Conservation (phyloP, 164 flowering plant species). For the Stephania yunnanensis region DNA sequence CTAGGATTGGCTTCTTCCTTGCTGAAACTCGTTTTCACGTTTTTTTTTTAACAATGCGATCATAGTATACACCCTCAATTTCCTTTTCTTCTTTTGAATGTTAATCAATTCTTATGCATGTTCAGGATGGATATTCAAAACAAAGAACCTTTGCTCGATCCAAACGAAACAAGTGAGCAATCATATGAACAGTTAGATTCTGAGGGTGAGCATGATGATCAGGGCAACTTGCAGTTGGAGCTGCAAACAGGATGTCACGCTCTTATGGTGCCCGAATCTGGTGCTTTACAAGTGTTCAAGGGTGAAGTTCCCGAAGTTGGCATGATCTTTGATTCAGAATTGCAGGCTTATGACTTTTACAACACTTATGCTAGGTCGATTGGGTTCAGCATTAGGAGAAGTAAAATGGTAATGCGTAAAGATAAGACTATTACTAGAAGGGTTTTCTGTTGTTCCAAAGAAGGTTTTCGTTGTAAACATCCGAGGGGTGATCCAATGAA, state of each 20-base stretch:
- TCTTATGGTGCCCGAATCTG: conserved; percentile 1
- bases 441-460: conserved; percentile 21
- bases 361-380: conserved; percentile 16
- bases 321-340: conserved; percentile 18
- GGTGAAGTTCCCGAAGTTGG: conserved; percentile 14
- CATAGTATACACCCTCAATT: neutral
- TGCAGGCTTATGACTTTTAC: conserved; percentile 16
- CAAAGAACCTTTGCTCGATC: conserved; percentile 10
- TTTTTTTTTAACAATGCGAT: neutral
- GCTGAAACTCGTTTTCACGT: neutral
- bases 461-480: conserved; percentile 22
- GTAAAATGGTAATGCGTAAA: conserved; percentile 21
- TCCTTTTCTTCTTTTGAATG: neutral
- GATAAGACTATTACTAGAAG: conserved; percentile 19
- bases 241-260: conserved; percentile 5
- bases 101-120: neutral
- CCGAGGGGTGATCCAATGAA: conserved; percentile 21
- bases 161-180: conserved; percentile 14
- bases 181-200: conserved; percentile 17
- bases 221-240: conserved; percentile 5
- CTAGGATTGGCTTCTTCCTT: neutral
- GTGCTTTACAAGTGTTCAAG: conserved; percentile 4
- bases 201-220: conserved; percentile 15
- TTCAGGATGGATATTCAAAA: conserved; percentile 4
- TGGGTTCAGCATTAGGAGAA: conserved; percentile 21